Conservation (phyloP, 257 asterid species). For the Plantago elongata region DNA sequence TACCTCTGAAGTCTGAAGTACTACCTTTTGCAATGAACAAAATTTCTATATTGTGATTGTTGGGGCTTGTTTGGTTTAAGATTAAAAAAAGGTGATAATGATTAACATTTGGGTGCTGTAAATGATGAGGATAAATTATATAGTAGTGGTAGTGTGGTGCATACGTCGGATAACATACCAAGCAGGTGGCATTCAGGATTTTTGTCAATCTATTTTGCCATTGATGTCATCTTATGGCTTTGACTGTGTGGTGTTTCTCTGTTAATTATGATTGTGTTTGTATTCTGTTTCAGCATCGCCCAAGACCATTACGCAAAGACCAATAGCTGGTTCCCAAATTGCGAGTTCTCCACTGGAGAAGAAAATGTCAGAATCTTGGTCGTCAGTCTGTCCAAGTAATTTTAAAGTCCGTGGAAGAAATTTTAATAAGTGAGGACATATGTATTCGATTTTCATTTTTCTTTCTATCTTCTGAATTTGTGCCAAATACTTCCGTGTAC, state of each 20-base stretch:
- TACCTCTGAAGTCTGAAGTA: background rate
- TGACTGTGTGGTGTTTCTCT: background rate
- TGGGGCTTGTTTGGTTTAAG: background rate
- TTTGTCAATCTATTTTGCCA: background rate
- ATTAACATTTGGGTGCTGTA: background rate
- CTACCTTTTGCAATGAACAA: background rate
- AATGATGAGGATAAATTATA: no score
- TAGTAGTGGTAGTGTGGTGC: no score
- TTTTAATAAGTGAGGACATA: slow-evolving; percentile 48
- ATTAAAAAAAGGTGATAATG: background rate
- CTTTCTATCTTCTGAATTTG: background rate
- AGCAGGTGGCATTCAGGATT: background rate
- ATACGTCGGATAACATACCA: no score
- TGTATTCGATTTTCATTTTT: background rate
- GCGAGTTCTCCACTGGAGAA: slow-evolving; percentile 60
- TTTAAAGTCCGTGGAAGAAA: slow-evolving; percentile 78
- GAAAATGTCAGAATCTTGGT: slow-evolving; percentile 67
- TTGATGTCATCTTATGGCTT: no score
- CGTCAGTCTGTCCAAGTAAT: slow-evolving; percentile 55
- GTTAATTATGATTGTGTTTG: slow-evolving; percentile 6
- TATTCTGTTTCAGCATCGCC: slow-evolving; percentile 46
- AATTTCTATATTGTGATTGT: background rate
- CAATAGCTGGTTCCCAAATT: slow-evolving; percentile 86
- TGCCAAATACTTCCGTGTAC: background rate
- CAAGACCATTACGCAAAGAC: slow-evolving; percentile 58